Percentiles rank a stretch among this genome's conserved stretches.
Conservation (phyloP, 1,284 basidiomycete genomes). For the Cryptococcus sp. region DNA sequence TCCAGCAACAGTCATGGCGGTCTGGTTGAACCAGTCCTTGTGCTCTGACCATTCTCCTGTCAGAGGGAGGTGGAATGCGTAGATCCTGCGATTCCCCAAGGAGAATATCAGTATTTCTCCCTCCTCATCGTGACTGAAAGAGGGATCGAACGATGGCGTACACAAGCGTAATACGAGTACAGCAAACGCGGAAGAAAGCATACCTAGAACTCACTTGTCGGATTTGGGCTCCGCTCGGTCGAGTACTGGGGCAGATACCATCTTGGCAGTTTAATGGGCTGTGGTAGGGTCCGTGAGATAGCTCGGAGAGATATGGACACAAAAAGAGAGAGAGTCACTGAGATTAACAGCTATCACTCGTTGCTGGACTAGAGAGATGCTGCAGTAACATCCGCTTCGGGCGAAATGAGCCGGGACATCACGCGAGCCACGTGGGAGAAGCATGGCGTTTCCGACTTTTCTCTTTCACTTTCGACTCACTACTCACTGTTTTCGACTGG, state of each 20-base stretch:
- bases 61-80: slow-evolving; percentile 45
- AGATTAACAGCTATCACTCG: no score
- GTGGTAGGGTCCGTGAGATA: no score
- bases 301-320: no score
- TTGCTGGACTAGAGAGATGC: no score
- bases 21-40: slow-evolving; percentile 40
- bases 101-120: background rate
- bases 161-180: no score
- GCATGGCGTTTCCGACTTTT: background rate
- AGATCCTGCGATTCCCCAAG: slow-evolving; percentile 26
- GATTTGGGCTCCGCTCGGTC: slow-evolving; percentile 49
- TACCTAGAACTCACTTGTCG: slow-evolving; percentile 34
- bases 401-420: no score
- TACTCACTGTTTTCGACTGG: background rate
- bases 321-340: no score
- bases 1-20: slow-evolving; percentile 47
- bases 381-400: no score
- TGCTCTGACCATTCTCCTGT: slow-evolving; percentile 45
- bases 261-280: slow-evolving; percentile 7
- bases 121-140: background rate
- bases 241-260: slow-evolving; percentile 45
- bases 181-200: background rate
- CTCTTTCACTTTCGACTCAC: background rate
- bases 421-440: no score
- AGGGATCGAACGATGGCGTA: background rate